phyloP scores from a whole-genome alignment of 805 yeast species.

The Monosporozyma siamensis region DNA sequence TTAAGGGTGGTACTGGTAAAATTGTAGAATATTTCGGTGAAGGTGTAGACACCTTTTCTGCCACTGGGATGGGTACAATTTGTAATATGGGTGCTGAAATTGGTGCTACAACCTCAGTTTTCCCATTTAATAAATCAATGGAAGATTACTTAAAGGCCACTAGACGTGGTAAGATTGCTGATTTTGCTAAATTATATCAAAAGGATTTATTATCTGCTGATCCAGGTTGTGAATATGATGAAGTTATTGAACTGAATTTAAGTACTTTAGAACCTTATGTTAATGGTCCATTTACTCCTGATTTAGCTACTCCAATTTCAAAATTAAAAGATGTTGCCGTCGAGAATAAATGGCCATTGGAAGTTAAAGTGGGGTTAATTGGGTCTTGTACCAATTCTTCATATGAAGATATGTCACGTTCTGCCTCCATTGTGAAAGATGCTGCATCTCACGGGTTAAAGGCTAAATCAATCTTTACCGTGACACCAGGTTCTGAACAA shows the following conservation, averaged over 20 bases:
- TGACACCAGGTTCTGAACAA: constrained; percentile 98
- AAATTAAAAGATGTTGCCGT: constrained; percentile 75
- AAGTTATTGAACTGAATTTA: constrained; percentile 83
- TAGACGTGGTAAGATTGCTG: constrained; percentile 74
- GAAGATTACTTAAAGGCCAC: constrained; percentile 80
- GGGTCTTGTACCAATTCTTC: constrained; percentile 99
- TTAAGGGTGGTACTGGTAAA: constrained; percentile 96
- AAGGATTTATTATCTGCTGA: constrained; percentile 72
- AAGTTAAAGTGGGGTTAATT: constrained; percentile 87
- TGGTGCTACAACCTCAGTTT: constrained; percentile 95
- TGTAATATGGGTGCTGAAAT: constrained; percentile 99
- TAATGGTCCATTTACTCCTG: constrained; percentile 98
- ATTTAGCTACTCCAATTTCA: constrained; percentile 91
- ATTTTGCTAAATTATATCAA: constrained; percentile 65
- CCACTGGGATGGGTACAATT: constrained; percentile 99
- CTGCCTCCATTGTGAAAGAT: constrained; percentile 84
- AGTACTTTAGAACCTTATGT: constrained; percentile 87
- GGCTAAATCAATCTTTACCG: constrained; percentile 85
- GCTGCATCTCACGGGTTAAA: constrained; percentile 87
- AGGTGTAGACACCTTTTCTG: constrained; percentile 84
- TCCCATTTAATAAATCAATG: constrained; percentile 93
- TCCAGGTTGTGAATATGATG: constrained; percentile 88
- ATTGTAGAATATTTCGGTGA: constrained; percentile 95
- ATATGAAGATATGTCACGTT: constrained; percentile 96
- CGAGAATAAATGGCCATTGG: constrained; percentile 85